Percentiles rank a stretch among this genome's conserved stretches.
Evolutionary conservation across 306 rosid species (phyloP).

Genomic region (Trichosanthes truncata): DNA sequence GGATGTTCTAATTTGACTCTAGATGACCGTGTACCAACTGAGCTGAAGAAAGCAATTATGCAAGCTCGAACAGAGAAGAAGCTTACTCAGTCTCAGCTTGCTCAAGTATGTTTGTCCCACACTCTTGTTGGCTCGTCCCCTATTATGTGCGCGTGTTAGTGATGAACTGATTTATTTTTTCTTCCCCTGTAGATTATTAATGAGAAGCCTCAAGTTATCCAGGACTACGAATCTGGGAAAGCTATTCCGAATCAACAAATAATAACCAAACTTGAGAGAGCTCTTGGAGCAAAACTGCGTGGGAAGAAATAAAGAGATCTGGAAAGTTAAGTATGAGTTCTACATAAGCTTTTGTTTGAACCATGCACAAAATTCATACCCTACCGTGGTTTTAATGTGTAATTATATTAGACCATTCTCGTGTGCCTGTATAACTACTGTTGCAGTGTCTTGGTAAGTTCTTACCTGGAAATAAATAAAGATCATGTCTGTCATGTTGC

Average conservation of each 20-base stretch:
- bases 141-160: not conserved
- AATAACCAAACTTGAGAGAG: constrained; percentile 49
- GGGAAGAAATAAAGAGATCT: constrained; percentile 36
- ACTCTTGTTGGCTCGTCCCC: not conserved
- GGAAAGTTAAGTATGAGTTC: constrained; percentile 5
- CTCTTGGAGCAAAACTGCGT: constrained; percentile 49
- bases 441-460: constrained; percentile 1
- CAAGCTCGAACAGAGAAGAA: constrained; percentile 52
- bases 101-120: constrained; percentile 27
- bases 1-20: not conserved
- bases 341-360: not conserved
- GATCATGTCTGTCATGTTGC: not conserved
- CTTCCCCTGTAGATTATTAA: constrained; percentile 32
- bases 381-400: constrained; percentile 1
- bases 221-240: constrained; percentile 55
- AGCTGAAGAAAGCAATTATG: constrained; percentile 51
- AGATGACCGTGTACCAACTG: constrained; percentile 50
- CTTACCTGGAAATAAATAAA: constrained; percentile 13
- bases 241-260: constrained; percentile 65
- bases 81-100: constrained; percentile 55
- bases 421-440: not conserved
- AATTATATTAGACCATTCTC: not conserved
- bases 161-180: not conserved
- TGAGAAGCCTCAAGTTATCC: constrained; percentile 57
- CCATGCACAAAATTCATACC: not conserved